These are phyloP conservation scores for Penicillium daleae DNA, from an alignment of 495 filamentous ascomycete genomes.

Conservation along the genomic window DNA sequence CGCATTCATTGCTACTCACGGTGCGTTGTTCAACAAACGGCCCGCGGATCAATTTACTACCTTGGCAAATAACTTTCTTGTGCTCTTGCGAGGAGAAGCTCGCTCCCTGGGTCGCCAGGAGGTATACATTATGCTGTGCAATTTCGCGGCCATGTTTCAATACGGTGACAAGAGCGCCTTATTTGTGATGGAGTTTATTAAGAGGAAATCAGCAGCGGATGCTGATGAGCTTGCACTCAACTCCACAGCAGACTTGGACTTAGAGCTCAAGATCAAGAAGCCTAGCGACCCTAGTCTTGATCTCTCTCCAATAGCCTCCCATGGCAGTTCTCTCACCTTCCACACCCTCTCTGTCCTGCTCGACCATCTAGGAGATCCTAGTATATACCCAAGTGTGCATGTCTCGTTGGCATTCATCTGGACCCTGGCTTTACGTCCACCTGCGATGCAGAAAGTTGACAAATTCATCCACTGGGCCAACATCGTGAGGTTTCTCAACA, in stretches of 20 bases:
- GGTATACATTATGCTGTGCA: conserved; percentile 52
- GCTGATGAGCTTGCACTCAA: conserved; percentile 25
- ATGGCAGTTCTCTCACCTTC: conserved; percentile 50
- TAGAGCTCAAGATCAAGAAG: background rate
- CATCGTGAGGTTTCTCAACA: conserved; percentile 68
- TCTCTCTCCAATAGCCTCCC: conserved; percentile 27
- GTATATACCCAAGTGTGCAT: conserved; percentile 71
- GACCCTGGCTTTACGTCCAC: conserved; percentile 55
- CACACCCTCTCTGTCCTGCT: conserved; percentile 57
- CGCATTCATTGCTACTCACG: conserved; percentile 66
- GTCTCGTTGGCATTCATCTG: conserved; percentile 70
- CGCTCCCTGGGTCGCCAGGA: conserved; percentile 59
- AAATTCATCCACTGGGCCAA: conserved; percentile 67
- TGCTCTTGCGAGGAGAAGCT: conserved; percentile 61
- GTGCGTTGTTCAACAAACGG: conserved; percentile 64
- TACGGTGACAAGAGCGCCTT: conserved; percentile 61
- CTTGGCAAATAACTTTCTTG: conserved; percentile 52
- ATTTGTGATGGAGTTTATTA: conserved; percentile 42
- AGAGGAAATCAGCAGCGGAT: conserved; percentile 38
- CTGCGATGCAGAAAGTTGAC: conserved; percentile 58
- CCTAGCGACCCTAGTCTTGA: background rate
- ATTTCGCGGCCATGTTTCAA: conserved; percentile 57
- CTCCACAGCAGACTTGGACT: conserved; percentile 14
- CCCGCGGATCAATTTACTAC: conserved; percentile 49
- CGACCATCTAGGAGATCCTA: conserved; percentile 59